Evolutionary conservation across 2,329 filamentous ascomycete genomes (phyloP), one percentile per base, ranked within the genome.

Genomic region (Phaeoacremonium minimum): DNA sequence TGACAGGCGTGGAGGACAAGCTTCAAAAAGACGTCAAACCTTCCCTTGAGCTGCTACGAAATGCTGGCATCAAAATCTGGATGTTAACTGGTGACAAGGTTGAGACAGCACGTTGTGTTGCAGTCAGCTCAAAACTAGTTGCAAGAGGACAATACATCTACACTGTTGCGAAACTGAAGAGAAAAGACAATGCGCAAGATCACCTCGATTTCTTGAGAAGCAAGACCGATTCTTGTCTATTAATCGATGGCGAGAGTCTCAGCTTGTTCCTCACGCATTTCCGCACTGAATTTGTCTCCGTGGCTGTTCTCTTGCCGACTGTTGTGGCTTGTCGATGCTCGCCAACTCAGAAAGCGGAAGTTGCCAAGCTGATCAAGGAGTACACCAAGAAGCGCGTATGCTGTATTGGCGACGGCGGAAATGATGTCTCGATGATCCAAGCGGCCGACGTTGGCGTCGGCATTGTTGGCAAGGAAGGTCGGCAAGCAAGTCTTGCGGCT

Each of bases 11-110:
- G 0, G 94, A 98, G 61, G 93, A 98, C 63, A 95, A 95, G 56
- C 76, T 98, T 11, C 93, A 98, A 58, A 83, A 83, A 45, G 89
- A 97, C 53, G 93, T 98, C 53, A 98, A 97, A 59, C 86, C 91
- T 2, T 95, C 89, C 0, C 73, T 98, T 6, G 94, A 98, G 60
- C 77, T 98, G 5, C 76, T 98, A 35, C 87, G 93, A 47, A 98
- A 98, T 52, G 93, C 93, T 0, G 93, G 93, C 17, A 93, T 98
- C 64, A 97, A 97, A 61, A 97, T 98, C 34, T 98, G 93, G 93
- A 98, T 98, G 93, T 71, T 98, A 57, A 98, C 93, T 0, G 93
- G 93, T 32, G 93, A 98, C 71, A 98, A 98, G 63, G 87, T 98
- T 4, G 93, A 98, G 64, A 98, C 93, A 12, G 93, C 93, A 13